Evolutionary conservation across 352 stramenopile genomes (phyloP).

Genomic region (Phytophthora kernoviae): DNA sequence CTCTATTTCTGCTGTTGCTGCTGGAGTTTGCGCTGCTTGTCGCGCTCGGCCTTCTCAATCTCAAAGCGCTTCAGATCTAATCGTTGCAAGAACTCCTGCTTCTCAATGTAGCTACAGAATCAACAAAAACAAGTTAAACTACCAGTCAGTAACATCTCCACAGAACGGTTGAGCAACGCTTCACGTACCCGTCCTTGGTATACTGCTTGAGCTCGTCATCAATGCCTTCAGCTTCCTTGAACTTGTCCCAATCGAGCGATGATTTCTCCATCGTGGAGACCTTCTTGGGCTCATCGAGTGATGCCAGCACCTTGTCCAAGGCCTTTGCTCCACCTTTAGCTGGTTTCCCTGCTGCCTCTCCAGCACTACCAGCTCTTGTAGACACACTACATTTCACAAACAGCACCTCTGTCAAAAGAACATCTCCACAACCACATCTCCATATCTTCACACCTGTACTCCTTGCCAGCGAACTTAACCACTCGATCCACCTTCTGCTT

Average conservation of each 20-base stretch:
- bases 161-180: background rate
- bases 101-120: slow-evolving; percentile 87
- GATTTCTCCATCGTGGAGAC: slow-evolving; percentile 96
- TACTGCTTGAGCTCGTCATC: slow-evolving; percentile 93
- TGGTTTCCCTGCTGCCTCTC: background rate
- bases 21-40: slow-evolving; percentile 69
- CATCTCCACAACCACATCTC: background rate
- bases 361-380: slow-evolving; percentile 6
- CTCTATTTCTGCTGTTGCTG: slow-evolving; percentile 41
- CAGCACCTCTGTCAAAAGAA: background rate
- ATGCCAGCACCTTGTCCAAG: slow-evolving; percentile 87
- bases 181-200: slow-evolving; percentile 89
- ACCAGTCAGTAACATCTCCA: background rate
- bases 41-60: slow-evolving; percentile 87
- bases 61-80: slow-evolving; percentile 90
- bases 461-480: slow-evolving; percentile 86
- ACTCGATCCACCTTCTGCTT: slow-evolving; percentile 55
- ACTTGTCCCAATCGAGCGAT: slow-evolving; percentile 95
- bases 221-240: slow-evolving; percentile 93
- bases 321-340: slow-evolving; percentile 27
- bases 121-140: slow-evolving; percentile 1
- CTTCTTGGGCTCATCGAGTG: slow-evolving; percentile 90
- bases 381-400: slow-evolving; percentile 12
- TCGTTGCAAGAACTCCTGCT: slow-evolving; percentile 95
- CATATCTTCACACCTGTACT: slow-evolving; percentile 61